phyloP scores from a whole-genome alignment of 305 asterid species.

The Fraxinus floribunda region DNA sequence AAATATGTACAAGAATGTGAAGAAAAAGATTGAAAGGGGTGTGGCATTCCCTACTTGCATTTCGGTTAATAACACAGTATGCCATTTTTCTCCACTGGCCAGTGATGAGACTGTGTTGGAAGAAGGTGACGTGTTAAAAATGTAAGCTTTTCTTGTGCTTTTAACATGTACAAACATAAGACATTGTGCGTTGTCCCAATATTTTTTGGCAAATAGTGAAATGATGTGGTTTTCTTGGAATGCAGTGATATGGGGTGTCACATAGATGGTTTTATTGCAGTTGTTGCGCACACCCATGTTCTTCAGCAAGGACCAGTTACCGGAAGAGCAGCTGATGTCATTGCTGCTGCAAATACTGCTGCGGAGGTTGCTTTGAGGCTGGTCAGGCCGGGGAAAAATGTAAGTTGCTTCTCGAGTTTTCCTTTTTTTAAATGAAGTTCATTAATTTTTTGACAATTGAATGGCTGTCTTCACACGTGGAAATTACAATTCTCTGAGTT shows the following conservation, averaged over 20 bases:
- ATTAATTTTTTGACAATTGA: neutral
- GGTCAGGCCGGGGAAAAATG: conserved; percentile 71
- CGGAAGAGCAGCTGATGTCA: conserved; percentile 76
- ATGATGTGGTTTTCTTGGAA: conserved; percentile 1
- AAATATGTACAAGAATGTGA: conserved; percentile 70
- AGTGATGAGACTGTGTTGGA: conserved; percentile 56
- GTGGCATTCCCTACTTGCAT: conserved; percentile 80
- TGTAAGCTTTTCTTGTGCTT: conserved; percentile 33
- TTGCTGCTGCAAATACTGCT: conserved; percentile 78
- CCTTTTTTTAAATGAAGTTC: neutral
- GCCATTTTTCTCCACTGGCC: conserved; percentile 72
- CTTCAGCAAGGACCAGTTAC: conserved; percentile 71
- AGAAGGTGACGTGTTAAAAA: conserved; percentile 62
- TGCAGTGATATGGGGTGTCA: conserved; percentile 82
- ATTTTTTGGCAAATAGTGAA: neutral
- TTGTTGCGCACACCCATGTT: conserved; percentile 71
- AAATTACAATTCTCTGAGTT: neutral
- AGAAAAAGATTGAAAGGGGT: conserved; percentile 78
- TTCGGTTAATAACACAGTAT: conserved; percentile 63
- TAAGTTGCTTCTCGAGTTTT: conserved; percentile 7
- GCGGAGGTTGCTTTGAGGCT: conserved; percentile 82
- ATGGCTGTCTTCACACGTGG: neutral
- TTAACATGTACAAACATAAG: neutral
- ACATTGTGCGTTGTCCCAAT: neutral
- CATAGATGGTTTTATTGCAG: conserved; percentile 82